Evolutionary conservation across 2,329 filamentous ascomycete genomes (phyloP), one percentile per base, ranked within the genome.

Genomic region (Cytospora chrysosperma): DNA sequence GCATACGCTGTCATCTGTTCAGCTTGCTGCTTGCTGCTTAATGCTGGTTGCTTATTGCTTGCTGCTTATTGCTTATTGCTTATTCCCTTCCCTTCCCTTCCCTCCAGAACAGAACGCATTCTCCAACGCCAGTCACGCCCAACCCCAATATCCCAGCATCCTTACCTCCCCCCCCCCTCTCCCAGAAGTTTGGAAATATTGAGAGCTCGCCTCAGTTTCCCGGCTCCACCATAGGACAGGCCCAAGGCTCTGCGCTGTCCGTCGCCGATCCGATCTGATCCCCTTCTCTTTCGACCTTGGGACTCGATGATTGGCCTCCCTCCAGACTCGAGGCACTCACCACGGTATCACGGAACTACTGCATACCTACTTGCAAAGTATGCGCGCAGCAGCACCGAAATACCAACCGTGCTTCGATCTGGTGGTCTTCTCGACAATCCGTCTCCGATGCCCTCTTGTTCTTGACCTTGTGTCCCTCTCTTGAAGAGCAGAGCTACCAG

Each of bases 401-500:
- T 32, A 62, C 30, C 17, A 58, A 47, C 54, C 54, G 52, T 40
- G 43, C 50, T 32, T 52, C 43, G 53, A 27, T 50, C 27, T 51
- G 30, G 55, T 63, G 61, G 61, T 63, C 50, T 49, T n/a, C 21
- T 47, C 34, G 61, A 54, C 49, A 32, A 54, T 51, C 21, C 55
- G 37, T 34, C 30, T 49, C 43, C 55, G 54, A 28, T 43, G 43
- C n/a, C n/a, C 43, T 30, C 50, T 54, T 32, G 27, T 34, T 61
- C 58, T 55, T 34, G 51, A 32, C 53, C 37, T 64, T 61, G 40
- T 60, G 61, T 64, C 61, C 54, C 64, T 66, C 64, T 61, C 59
- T 66, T 66, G 59, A 66, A 51, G 26, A 55, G 43, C 58, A 34
- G n/a, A 49, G 15, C 3, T 13, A 3, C 9, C 32, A 34, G 56